A percentile compares a stretch with the other conserved stretches of the same genome.
Evolutionary conservation across 805 yeast genomes (phyloP).

Genomic region (Metschnikowia gelsemii): DNA sequence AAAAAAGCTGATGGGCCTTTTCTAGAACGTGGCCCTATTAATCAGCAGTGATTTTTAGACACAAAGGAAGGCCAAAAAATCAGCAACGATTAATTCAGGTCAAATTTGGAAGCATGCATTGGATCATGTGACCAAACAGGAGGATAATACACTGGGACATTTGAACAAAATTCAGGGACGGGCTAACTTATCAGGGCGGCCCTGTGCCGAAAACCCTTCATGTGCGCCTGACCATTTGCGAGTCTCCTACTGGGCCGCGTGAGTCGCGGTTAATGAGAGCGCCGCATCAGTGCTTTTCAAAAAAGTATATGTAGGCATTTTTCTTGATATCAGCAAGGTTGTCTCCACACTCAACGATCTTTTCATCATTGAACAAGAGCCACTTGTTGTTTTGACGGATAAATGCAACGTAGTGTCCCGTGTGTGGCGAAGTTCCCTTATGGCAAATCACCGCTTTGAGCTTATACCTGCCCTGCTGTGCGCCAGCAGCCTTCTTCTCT

Average conservation of each 20-base stretch:
- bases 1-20: background rate
- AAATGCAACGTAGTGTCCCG: constrained; percentile 90
- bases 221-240: constrained; percentile 5
- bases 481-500: constrained; percentile 12
- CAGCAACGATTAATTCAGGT: background rate
- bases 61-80: background rate
- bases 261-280: background rate
- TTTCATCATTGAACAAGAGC: constrained; percentile 88
- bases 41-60: constrained; percentile 2
- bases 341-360: constrained; percentile 61
- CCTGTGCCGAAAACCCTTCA: background rate
- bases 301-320: constrained; percentile 51
- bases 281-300: constrained; percentile 18
- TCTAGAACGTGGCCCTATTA: constrained; percentile 7
- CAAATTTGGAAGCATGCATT: no score
- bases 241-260: constrained; percentile 3
- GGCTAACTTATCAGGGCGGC: no score
- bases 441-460: constrained; percentile 77
- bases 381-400: constrained; percentile 53
- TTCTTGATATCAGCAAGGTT: constrained; percentile 44
- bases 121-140: no score
- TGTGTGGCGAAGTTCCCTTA: constrained; percentile 84
- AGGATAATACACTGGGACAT: no score
- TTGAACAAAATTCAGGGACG: no score
- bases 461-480: constrained; percentile 34